phyloP scores from a whole-genome alignment of 345 rosid species.

The Microcos paniculata region DNA sequence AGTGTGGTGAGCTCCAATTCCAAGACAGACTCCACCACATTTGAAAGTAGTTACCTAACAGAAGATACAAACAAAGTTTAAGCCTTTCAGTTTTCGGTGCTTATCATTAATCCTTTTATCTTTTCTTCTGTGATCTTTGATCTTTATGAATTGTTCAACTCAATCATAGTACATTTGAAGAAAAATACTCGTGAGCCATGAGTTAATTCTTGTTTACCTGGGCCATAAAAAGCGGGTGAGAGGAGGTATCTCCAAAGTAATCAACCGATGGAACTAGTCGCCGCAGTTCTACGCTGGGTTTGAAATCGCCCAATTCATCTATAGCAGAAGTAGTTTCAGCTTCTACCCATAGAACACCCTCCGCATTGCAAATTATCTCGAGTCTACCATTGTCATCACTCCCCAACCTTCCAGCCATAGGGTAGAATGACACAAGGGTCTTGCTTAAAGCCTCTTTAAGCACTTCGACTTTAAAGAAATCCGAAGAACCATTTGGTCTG shows the following conservation, averaged over 20 bases:
- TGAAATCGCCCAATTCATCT: conserved; percentile 29
- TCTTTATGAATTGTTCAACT: too few relatives aligned
- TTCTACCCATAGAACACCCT: conserved; percentile 29
- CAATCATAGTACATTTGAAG: too few relatives aligned
- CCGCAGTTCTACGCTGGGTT: neutral
- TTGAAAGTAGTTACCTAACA: conserved; percentile 63
- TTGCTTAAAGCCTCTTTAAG: conserved; percentile 32
- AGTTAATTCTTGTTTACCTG: conserved; percentile 43
- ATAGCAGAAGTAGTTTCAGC: conserved; percentile 29
- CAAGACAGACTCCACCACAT: conserved; percentile 74
- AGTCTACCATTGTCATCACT: conserved; percentile 29
- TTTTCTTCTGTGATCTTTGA: too few relatives aligned
- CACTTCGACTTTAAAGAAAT: conserved; percentile 15
- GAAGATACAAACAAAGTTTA: neutral
- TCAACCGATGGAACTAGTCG: conserved; percentile 28
- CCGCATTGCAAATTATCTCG: conserved; percentile 30
- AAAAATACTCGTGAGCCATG: neutral
- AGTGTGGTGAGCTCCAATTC: conserved; percentile 63
- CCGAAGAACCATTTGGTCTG: conserved; percentile 13
- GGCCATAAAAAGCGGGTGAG: conserved; percentile 25
- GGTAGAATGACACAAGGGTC: conserved; percentile 37
- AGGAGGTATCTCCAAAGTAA: conserved; percentile 18
- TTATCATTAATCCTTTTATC: too few relatives aligned
- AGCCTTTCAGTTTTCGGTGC: neutral
- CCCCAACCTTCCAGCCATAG: conserved; percentile 34